Base-by-base conservation (phyloP, 73 alveolate genomes). In the Tetrahymena borealis region DNA sequence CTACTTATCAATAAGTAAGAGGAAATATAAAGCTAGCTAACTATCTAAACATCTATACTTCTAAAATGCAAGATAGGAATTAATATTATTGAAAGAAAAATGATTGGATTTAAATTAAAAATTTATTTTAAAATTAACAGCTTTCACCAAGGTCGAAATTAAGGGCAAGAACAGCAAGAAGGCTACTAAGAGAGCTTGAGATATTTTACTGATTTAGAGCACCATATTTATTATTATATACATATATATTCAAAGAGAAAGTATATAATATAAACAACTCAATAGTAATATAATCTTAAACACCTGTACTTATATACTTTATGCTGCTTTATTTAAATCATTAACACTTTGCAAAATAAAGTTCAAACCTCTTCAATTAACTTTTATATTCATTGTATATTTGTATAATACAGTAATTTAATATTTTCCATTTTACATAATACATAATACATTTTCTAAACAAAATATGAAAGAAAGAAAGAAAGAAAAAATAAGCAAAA, bases 141-240 rank as follows among this genome's bases (percentile, higher is more conserved):
- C 85, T 35, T 60, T 24, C 31, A 24, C 85, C 28, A 60, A 60
- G 85, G 28, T 60, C 35, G 85, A 60, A 60, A 60, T 60, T 60
- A 60, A 60, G 85, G 85, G 85, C 9, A 60, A 60, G 85, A 60
- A n/a, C 85, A 60, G 37, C 85, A 60, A 60, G 85, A 60, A 60
- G 85, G 85, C 85, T 60, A 60, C 85, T n/a, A 60, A 60, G 85
- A 60, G 85, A 60, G n/a, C 85, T 60, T 60, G 85, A 60, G 85
- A 60, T 60, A 60, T 60, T 60, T 60, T 60, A 60, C 85, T 60
- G 85, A 60, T 60, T 24, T 60, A 60, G 85, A 60, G 85, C 85
- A 60, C n/a, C 85, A 60, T 60, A 60, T 60, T 60, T 60, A 60
- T 60, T 24, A 24, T 60, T 60, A 60, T 60, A 60, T 60, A 60